Evolutionary conservation across 495 filamentous ascomycete species (phyloP).

Genomic region (Daldinia grandis): DNA sequence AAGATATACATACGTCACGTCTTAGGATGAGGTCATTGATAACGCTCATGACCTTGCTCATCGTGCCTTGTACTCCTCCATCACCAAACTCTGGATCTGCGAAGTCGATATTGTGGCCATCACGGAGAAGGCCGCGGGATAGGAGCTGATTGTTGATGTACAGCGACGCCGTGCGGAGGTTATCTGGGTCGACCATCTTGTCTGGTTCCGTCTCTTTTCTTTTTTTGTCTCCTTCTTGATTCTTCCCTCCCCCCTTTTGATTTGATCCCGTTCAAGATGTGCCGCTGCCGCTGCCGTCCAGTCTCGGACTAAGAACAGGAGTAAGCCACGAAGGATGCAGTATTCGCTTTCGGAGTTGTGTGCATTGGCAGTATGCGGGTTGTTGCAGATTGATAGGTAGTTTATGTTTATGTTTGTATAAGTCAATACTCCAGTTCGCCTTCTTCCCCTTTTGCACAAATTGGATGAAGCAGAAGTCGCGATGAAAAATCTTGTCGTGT

Average conservation of each 20-base stretch:
- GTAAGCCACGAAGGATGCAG: constrained; percentile 12
- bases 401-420: neutral
- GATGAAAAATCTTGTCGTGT: neutral
- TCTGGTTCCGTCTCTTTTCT: constrained; percentile 6
- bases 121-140: constrained; percentile 84
- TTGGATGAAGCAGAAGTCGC: neutral
- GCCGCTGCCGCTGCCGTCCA: neutral
- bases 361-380: constrained; percentile 21
- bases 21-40: constrained; percentile 88
- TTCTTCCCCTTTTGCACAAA: neutral
- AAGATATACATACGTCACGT: constrained; percentile 71
- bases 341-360: constrained; percentile 10
- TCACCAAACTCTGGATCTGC: constrained; percentile 73
- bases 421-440: neutral
- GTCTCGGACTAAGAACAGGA: neutral
- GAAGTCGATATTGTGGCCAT: constrained; percentile 87
- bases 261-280: neutral
- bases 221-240: neutral
- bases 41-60: constrained; percentile 87
- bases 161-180: constrained; percentile 84
- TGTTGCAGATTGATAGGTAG: constrained; percentile 10
- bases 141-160: constrained; percentile 97
- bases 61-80: constrained; percentile 70
- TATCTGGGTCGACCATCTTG: constrained; percentile 76
- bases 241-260: neutral